Base-by-base conservation (phyloP, 176 grass and related monocot genomes). In the Bonia amplexicaulis region DNA sequence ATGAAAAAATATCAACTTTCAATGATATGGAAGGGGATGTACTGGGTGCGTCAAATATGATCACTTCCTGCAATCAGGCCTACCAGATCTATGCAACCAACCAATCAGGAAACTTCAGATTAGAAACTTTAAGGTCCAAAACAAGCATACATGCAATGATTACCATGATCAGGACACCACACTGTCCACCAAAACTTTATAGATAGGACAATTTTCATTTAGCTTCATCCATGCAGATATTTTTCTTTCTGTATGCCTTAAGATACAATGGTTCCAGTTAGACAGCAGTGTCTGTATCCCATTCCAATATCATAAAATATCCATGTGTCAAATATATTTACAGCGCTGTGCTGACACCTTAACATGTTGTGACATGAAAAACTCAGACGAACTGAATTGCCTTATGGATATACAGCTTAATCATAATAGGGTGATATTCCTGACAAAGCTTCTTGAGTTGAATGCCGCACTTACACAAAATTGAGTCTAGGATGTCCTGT, bases 11-110 rank as follows among this genome's bases (percentile, higher is more conserved):
- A 45, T n/a, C 44, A 55, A 53, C 10, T 54, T 61, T 7, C 11
- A 74, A 48, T 72, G 33, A 86, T 71, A 35, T 33, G 23, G 13
- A 52, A 69, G 42, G 84, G 66, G 27, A 2, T 29, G 23, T 63
- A 72, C 20, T 86, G 84, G 42, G 59, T 86, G 31, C 84, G 65
- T 86, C 55, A 39, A 73, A 74, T 13, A 81, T 71, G 47, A 62
- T 29, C 57, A 39, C 11, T 78, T 82, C 45, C 29, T 78, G 37
- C 66, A 46, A 45, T 66, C 72, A 78, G 29, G 57, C 72, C 71
- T 85, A 90, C 74, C 65, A 90, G 81, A 90, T 86, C 72, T 90
- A 90, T 57, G 55, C 72, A 61, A 80, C 70, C 82, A 80, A 77
- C 44, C 35, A 81, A 89, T 85, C 77, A 89, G 77, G 70, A 60